Evolutionary conservation across 2,329 filamentous ascomycete species (phyloP).

Genomic region (Plenodomus biglobosus): DNA sequence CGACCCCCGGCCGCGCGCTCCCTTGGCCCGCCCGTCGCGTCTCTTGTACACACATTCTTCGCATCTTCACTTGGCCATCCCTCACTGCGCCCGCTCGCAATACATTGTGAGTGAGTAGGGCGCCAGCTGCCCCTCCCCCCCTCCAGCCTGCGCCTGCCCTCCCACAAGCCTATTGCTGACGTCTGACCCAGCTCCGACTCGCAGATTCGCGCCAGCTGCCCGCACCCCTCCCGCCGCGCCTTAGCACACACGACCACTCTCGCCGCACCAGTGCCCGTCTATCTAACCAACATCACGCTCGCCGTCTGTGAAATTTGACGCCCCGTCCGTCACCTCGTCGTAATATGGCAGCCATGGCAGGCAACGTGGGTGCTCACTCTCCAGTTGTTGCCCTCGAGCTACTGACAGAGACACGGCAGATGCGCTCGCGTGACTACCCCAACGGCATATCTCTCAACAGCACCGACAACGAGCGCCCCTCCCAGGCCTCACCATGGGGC

Average conservation of each 20-base stretch:
- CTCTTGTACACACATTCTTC: constrained; percentile 30
- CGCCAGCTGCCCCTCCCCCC: constrained; percentile 12
- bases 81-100: constrained; percentile 15
- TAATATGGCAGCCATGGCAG: constrained; percentile 35
- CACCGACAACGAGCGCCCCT: constrained; percentile 30
- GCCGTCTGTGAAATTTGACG: constrained; percentile 21
- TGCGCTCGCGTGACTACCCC: constrained; percentile 34
- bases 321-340: constrained; percentile 17
- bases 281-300: constrained; percentile 2
- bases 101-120: constrained; percentile 24
- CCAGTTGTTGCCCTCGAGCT: background rate
- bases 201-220: constrained; percentile 27
- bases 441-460: constrained; percentile 35
- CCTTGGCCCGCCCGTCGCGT: constrained; percentile 28
- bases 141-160: constrained; percentile 7
- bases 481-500: constrained; percentile 34
- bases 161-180: constrained; percentile 34
- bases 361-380: constrained; percentile 30
- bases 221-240: no score
- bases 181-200: constrained; percentile 35
- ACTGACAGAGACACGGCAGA: constrained; percentile 14
- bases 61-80: constrained; percentile 20
- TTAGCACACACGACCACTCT: constrained; percentile 7
- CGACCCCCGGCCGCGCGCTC: constrained; percentile 16
- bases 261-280: constrained; percentile 9